Conservation (phyloP, 306 rosid genomes). For the Inga leiocalycina region DNA sequence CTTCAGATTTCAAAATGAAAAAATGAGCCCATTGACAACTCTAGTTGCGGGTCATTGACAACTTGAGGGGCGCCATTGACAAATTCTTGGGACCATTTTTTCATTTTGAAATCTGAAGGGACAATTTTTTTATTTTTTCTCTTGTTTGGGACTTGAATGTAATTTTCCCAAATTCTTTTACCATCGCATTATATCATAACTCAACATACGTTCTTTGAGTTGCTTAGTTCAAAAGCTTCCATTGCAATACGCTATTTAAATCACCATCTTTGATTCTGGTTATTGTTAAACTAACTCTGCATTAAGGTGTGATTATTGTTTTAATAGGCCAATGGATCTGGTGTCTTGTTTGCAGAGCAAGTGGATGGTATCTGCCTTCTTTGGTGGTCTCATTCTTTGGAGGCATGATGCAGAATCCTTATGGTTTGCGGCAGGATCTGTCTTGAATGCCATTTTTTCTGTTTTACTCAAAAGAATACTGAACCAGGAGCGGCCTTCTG, state of each 20-base stretch:
- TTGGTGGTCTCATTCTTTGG: conserved; percentile 66
- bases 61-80: no score
- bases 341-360: conserved; percentile 69
- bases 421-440: conserved; percentile 76
- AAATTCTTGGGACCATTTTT: no score
- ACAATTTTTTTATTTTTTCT: no score
- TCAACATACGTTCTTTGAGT: neutral
- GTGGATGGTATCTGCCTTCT: conserved; percentile 67
- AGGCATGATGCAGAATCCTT: conserved; percentile 83
- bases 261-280: neutral
- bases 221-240: neutral
- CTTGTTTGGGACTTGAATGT: no score
- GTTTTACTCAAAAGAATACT: conserved; percentile 57
- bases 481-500: conserved; percentile 87
- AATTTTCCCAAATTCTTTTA: neutral
- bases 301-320: conserved; percentile 6
- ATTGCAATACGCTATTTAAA: neutral
- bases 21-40: no score
- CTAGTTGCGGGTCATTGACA: no score
- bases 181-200: neutral
- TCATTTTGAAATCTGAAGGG: no score
- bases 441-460: conserved; percentile 63
- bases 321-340: conserved; percentile 28
- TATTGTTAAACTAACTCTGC: conserved; percentile 11
- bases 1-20: no score